phyloP scores from a whole-genome alignment of 2,329 filamentous ascomycete genomes.

The Trichoderma asperellum region DNA sequence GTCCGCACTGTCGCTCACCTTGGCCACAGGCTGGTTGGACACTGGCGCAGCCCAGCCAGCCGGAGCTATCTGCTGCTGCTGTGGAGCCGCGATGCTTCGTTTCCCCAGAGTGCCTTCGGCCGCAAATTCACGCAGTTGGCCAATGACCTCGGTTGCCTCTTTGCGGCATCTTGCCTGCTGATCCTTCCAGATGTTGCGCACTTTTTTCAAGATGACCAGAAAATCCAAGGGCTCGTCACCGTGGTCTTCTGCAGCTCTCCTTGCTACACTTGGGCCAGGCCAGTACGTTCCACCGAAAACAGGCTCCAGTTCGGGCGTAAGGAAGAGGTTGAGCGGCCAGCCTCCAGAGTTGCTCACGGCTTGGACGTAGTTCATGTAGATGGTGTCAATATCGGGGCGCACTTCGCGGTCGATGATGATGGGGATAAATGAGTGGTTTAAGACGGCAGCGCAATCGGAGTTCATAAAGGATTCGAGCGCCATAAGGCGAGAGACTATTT shows the following conservation, averaged over 20 bases:
- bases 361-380: constrained; percentile 98
- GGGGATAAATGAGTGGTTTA: constrained; percentile 88
- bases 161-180: constrained; percentile 82
- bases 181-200: constrained; percentile 75
- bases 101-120: constrained; percentile 76
- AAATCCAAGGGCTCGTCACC: constrained; percentile 73
- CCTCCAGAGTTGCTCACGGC: constrained; percentile 88
- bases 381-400: constrained; percentile 88
- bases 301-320: constrained; percentile 89
- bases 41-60: constrained; percentile 41
- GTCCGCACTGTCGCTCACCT: constrained; percentile 34
- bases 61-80: constrained; percentile 38
- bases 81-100: constrained; percentile 40
- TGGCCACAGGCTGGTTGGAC: constrained; percentile 34
- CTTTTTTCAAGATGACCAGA: constrained; percentile 78
- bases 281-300: constrained; percentile 97
- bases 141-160: constrained; percentile 80
- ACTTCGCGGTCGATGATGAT: constrained; percentile 94
- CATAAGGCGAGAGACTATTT: constrained; percentile 82
- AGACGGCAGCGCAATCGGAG: constrained; percentile 73
- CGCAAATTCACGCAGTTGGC: constrained; percentile 82
- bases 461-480: constrained; percentile 90
- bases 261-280: constrained; percentile 72
- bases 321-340: constrained; percentile 96
- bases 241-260: constrained; percentile 43